Conservation (phyloP, 31 red algal genomes). For the Asparagopsis taxiformis region DNA sequence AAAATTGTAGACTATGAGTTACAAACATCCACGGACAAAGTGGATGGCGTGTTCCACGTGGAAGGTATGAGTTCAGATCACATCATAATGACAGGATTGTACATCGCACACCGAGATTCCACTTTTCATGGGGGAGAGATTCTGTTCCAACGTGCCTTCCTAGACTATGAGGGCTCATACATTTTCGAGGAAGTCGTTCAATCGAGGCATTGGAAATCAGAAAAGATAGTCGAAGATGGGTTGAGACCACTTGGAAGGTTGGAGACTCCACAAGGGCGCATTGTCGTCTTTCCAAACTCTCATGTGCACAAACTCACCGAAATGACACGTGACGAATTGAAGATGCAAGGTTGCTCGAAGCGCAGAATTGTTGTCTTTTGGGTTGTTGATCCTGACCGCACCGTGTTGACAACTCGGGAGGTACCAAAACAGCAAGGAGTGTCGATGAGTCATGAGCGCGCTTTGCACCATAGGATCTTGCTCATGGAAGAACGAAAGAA, state of each 20-base stretch:
- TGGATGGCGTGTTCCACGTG: conserved; percentile 16
- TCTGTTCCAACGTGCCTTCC: conserved; percentile 11
- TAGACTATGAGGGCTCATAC: conserved; percentile 8
- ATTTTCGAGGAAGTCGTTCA: not conserved
- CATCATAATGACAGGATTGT: conserved; percentile 13
- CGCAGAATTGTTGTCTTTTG: not conserved
- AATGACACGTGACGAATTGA: not conserved
- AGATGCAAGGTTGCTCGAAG: not conserved
- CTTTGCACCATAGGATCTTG: not conserved
- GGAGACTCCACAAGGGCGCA: conserved; percentile 6
- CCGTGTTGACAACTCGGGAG: not conserved
- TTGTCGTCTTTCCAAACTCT: conserved; percentile 27
- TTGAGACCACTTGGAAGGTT: conserved; percentile 14
- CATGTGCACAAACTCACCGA: conserved; percentile 15
- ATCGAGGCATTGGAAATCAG: not conserved
- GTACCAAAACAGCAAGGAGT: conserved; percentile 3
- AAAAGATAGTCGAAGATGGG: conserved; percentile 8
- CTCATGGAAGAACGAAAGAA: not conserved
- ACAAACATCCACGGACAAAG: not conserved
- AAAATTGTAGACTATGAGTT: conserved; percentile 24
- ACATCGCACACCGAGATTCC: conserved; percentile 3
- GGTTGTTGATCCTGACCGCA: not conserved
- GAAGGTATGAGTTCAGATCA: conserved; percentile 26
- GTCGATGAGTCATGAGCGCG: not conserved
- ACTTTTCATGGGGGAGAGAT: conserved; percentile 12